These are phyloP conservation scores for Tympanopsis confertula DNA, from an alignment of 2,329 filamentous ascomycete species.

Conservation along the genomic window DNA sequence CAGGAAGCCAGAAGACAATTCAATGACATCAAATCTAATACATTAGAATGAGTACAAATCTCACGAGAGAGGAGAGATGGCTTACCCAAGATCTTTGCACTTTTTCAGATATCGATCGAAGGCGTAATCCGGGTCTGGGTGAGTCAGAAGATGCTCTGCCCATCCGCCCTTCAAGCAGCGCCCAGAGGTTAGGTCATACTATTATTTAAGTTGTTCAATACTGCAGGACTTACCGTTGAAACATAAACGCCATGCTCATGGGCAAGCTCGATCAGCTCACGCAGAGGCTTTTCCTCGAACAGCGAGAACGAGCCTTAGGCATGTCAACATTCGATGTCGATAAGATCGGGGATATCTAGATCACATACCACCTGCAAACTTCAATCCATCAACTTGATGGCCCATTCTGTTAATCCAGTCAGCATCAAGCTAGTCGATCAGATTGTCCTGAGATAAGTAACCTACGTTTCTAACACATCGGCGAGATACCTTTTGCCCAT, in stretches of 20 bases:
- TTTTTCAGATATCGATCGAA: slow-evolving; percentile 38
- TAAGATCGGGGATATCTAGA: neutral
- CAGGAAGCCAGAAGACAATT: slow-evolving; percentile 39
- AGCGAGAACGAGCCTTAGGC: slow-evolving; percentile 32
- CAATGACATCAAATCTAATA: slow-evolving; percentile 38
- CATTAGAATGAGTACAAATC: neutral
- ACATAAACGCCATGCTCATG: slow-evolving; percentile 37
- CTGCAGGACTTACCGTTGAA: slow-evolving; percentile 25
- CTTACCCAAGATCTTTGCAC: slow-evolving; percentile 35
- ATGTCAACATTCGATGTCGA: neutral
- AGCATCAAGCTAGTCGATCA: slow-evolving; percentile 1
- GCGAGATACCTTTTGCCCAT: slow-evolving; percentile 39
- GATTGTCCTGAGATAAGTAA: neutral
- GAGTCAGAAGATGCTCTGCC: slow-evolving; percentile 38
- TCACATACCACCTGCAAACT: slow-evolving; percentile 33
- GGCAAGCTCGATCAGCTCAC: slow-evolving; percentile 34
- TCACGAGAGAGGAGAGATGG: neutral
- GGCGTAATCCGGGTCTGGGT: slow-evolving; percentile 26
- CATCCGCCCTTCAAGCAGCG: slow-evolving; percentile 29
- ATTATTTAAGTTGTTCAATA: neutral
- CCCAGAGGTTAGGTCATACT: neutral
- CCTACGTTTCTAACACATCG: slow-evolving; percentile 38
- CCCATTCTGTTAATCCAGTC: slow-evolving; percentile 27
- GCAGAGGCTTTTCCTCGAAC: slow-evolving; percentile 29
- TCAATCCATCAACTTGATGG: slow-evolving; percentile 39